These are phyloP conservation scores for Candida broadrunensis DNA, from an alignment of 805 yeast species.

Conservation along the genomic window DNA sequence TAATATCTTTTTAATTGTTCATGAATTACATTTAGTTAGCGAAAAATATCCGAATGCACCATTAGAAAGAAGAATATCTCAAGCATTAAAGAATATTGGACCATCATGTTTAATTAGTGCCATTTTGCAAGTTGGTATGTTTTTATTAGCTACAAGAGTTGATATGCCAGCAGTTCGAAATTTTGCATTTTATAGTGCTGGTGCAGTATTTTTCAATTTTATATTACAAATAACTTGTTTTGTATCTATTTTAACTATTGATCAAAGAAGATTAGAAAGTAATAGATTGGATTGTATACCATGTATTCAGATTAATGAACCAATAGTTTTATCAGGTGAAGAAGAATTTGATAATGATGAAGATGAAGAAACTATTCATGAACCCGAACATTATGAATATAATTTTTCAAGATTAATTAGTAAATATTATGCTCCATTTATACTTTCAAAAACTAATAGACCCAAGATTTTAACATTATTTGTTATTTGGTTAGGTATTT, in stretches of 20 bases:
- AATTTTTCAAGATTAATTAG: conserved; percentile 37
- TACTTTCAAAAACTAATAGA: conserved; percentile 48
- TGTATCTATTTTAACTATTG: conserved; percentile 66
- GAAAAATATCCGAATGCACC: conserved; percentile 36
- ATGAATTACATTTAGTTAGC: conserved; percentile 64
- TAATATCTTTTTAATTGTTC: conserved; percentile 82
- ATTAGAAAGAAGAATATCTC: conserved; percentile 57
- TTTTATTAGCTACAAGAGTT: conserved; percentile 73
- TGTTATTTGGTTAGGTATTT: conserved; percentile 60
- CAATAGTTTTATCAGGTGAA: conserved; percentile 8
- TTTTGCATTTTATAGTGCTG: conserved; percentile 88
- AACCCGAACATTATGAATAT: conserved; percentile 12
- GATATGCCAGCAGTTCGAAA: conserved; percentile 96
- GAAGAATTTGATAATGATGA: conserved; percentile 6
- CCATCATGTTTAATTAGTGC: conserved; percentile 85
- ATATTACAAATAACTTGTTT: conserved; percentile 78
- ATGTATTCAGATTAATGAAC: conserved; percentile 36
- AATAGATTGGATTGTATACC: conserved; percentile 62
- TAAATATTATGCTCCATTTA: conserved; percentile 54
- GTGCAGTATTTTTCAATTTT: conserved; percentile 77
- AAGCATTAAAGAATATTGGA: conserved; percentile 71
- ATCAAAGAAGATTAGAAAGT: conserved; percentile 58
- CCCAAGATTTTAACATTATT: conserved; percentile 53
- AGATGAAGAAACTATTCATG: conserved; percentile 5
- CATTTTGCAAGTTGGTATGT: conserved; percentile 74